phyloP scores from a whole-genome alignment of 2,329 filamentous ascomycete species.

The Ilyonectria sp. region DNA sequence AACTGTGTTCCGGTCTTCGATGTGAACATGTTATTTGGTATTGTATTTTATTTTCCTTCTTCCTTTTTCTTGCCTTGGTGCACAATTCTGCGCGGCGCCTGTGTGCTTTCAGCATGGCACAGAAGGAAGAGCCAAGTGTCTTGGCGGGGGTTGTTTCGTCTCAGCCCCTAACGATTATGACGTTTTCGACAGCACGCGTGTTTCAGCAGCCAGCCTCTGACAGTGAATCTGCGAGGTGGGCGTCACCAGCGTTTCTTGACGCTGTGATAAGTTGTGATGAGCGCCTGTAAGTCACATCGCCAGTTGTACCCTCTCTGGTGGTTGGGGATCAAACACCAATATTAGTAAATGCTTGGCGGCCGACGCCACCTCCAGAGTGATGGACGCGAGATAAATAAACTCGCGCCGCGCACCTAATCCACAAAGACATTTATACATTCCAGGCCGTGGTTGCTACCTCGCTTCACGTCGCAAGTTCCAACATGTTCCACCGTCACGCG shows the following conservation, averaged over 20 bases:
- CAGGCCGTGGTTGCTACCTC: background rate
- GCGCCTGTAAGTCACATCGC: background rate
- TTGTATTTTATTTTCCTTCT: slow-evolving; percentile 20
- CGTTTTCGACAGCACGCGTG: background rate
- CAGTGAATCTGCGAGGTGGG: background rate
- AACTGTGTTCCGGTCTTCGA: background rate
- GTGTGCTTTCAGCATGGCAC: background rate
- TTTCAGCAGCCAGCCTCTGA: slow-evolving; percentile 2
- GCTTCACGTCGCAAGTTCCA: background rate
- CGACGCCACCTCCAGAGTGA: background rate
- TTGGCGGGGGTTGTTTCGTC: background rate
- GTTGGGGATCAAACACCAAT: background rate
- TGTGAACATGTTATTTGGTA: background rate
- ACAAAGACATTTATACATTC: background rate
- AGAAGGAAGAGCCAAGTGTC: background rate
- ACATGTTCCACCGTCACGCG: slow-evolving; percentile 8
- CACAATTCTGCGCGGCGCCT: too few relatives aligned
- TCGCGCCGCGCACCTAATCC: background rate
- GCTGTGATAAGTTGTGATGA: background rate
- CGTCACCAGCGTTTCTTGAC: background rate
- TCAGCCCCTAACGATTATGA: background rate
- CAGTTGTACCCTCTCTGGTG: background rate
- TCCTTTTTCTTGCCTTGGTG: background rate
- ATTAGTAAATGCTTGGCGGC: background rate
- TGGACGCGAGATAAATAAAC: too few relatives aligned